Base-by-base conservation (phyloP, 2,329 filamentous ascomycete species). In the Emmonsiellopsis sp. region DNA sequence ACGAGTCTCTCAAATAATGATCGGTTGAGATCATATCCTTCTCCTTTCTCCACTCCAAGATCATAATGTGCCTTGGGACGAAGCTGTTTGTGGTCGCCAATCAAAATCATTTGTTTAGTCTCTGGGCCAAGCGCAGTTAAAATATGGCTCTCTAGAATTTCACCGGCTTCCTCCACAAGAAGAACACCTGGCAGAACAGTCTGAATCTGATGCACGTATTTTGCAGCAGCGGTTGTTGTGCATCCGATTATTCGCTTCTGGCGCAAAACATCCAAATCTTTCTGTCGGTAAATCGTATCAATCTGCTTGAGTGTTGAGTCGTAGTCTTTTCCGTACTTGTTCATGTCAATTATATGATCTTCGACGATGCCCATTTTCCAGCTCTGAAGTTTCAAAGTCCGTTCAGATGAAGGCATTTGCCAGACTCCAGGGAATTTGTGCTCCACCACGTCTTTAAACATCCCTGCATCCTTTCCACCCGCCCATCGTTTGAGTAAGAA, bases 71-170 rank as follows among this genome's bases (percentile, higher is more conserved):
- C 73, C 59, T 88, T 87, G 0, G 86, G 86, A 0, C 85, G 79
- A 0, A 89, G 75, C 57, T 89, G 86, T 53, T 85, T 79, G 63
- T 89, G 85, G 51, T 89, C 86, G 0, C 86, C 86, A 9, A 89
- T 89, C 2, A 87, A 65, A 0, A 89, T 76, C 1, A 88, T 63
- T 41, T 88, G 83, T 54, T 85, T 61, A 5, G 53, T 54, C 31
- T 51, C 35, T 0, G 76, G 64, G 0, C 74, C 71, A 53, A 89
- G 60, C 0, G 85, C 79, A 0, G 85, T 79, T 0, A 89, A 65
- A 1, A 86, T 73, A 58, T 89, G 85, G 1, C 76, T 75, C 63
- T 89, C 86, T 0, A 88, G 71, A 3, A 89, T 86, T 57, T 89
- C 85, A 1, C 84, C 86, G 0, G 85, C 86, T 65, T 89, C 86